Conservation (phyloP, 2,329 filamentous ascomycete species). For the Cylindrodendrum hubeiense region DNA sequence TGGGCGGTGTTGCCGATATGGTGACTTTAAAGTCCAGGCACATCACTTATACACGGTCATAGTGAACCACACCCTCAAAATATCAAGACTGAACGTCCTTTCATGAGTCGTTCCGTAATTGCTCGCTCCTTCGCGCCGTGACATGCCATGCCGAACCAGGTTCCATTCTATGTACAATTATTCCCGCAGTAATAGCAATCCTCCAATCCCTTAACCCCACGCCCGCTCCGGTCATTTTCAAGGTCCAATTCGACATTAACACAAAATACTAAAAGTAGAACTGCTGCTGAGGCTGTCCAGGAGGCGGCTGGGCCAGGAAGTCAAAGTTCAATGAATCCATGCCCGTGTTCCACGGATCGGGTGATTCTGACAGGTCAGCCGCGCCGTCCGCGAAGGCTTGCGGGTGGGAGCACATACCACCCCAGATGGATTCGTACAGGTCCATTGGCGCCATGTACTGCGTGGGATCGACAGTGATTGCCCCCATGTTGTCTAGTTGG, state of each 20-base stretch:
- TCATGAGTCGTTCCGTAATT: conserved; percentile 13
- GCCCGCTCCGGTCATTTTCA: background rate
- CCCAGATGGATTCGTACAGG: conserved; percentile 76
- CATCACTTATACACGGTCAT: conserved; percentile 9
- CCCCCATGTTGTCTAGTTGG: conserved; percentile 59
- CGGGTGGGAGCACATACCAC: conserved; percentile 61
- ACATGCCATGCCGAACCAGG: conserved; percentile 5
- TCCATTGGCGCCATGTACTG: conserved; percentile 76
- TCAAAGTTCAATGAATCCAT: conserved; percentile 71
- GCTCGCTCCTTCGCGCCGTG: conserved; percentile 18
- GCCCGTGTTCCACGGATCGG: conserved; percentile 69
- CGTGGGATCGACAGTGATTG: conserved; percentile 67
- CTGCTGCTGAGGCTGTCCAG: conserved; percentile 68
- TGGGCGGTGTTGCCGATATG: background rate
- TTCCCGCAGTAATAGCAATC: conserved; percentile 4
- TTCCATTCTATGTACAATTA: conserved; percentile 19
- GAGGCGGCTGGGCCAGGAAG: conserved; percentile 70
- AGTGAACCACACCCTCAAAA: conserved; percentile 13
- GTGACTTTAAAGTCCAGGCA: background rate
- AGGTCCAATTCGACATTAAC: background rate
- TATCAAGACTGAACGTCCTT: conserved; percentile 8
- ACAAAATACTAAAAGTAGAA: conserved; percentile 63
- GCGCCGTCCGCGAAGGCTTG: conserved; percentile 1
- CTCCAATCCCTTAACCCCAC: background rate
- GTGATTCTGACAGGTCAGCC: conserved; percentile 61